These are phyloP conservation scores for Penicillium fuscoglaucum DNA, from an alignment of 2,329 filamentous ascomycete genomes.

Conservation along the genomic window DNA sequence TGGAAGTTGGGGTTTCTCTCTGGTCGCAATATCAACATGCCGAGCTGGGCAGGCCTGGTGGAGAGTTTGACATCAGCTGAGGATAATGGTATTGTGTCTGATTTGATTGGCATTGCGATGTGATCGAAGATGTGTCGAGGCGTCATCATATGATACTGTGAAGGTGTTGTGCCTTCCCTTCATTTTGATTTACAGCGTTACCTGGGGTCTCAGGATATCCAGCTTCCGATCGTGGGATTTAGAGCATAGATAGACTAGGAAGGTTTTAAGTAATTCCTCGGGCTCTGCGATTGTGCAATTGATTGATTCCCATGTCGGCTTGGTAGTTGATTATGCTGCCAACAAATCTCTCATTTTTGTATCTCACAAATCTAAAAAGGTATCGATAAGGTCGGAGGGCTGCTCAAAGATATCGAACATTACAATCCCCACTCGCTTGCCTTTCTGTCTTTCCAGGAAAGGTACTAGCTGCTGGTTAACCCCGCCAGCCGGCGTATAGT, in stretches of 20 bases:
- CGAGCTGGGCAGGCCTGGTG: background rate
- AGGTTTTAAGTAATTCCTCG: too few species aligned
- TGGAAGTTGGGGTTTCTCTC: slow-evolving; percentile 6
- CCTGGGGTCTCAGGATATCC: too few species aligned
- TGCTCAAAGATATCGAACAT: slow-evolving; percentile 56
- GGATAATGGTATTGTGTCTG: background rate
- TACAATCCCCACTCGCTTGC: slow-evolving; percentile 52
- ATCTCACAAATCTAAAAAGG: slow-evolving; percentile 35
- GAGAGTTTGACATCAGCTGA: slow-evolving; percentile 1
- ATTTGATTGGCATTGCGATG: slow-evolving; percentile 2
- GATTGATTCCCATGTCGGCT: background rate
- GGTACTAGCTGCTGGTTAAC: slow-evolving; percentile 48
- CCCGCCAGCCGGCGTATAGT: slow-evolving; percentile 42
- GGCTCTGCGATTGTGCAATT: background rate
- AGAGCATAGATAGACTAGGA: too few species aligned
- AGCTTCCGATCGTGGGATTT: too few species aligned
- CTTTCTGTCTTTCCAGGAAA: slow-evolving; percentile 40
- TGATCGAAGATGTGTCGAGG: background rate
- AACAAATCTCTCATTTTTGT: background rate
- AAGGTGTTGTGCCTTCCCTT: too few species aligned
- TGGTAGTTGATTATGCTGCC: background rate
- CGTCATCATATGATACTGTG: too few species aligned
- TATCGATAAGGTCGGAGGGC: slow-evolving; percentile 44
- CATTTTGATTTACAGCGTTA: too few species aligned
- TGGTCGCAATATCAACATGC: background rate